Conservation (phyloP, 192 early-diverging fungal species). For the Martensiomyces pterosporus region DNA sequence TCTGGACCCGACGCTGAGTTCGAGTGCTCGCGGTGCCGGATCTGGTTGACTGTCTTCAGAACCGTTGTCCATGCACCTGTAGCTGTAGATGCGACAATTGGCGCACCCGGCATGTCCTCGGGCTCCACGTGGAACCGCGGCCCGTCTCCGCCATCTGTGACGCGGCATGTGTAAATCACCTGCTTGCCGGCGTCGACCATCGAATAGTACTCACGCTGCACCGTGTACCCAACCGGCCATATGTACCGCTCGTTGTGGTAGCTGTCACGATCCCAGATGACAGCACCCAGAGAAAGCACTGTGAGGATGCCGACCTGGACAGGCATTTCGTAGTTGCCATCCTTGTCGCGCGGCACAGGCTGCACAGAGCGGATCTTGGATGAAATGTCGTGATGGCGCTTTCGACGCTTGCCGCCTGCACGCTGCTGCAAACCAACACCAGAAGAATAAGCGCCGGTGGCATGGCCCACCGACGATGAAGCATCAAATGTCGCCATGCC, state of each 20-base stretch:
- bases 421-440: no score
- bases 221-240: constrained; percentile 86
- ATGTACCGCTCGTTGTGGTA: constrained; percentile 92
- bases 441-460: neutral
- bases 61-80: constrained; percentile 89
- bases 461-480: neutral
- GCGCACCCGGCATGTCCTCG: constrained; percentile 66
- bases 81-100: constrained; percentile 70
- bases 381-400: constrained; percentile 40
- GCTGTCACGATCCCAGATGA: constrained; percentile 67
- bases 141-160: constrained; percentile 71
- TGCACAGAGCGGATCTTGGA: constrained; percentile 41
- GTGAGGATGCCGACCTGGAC: constrained; percentile 76
- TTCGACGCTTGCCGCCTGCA: constrained; percentile 27
- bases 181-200: constrained; percentile 60
- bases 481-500: neutral
- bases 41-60: constrained; percentile 71
- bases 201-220: constrained; percentile 63
- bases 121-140: constrained; percentile 80
- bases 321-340: constrained; percentile 71
- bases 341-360: constrained; percentile 50
- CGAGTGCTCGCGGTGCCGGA: constrained; percentile 72
- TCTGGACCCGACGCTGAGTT: constrained; percentile 86
- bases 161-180: constrained; percentile 62
- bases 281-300: constrained; percentile 64